These are phyloP conservation scores for Austroboletus olivaceoglutinosus DNA, from an alignment of 1,284 basidiomycete species.

Conservation along the genomic window DNA sequence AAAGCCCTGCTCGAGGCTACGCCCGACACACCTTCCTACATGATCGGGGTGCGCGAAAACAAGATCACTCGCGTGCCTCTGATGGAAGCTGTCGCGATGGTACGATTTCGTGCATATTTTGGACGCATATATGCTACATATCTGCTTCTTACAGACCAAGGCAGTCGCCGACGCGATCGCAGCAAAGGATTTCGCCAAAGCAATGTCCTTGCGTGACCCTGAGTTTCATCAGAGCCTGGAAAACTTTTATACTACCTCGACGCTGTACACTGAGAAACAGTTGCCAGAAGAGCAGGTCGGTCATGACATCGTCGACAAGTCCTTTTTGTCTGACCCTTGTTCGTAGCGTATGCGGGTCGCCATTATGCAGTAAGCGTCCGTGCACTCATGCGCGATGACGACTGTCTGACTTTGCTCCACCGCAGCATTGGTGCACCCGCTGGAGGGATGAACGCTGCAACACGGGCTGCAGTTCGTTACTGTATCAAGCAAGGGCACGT, in stretches of 20 bases:
- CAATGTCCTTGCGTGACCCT: constrained; percentile 86
- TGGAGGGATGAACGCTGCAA: constrained; percentile 98
- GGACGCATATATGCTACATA: constrained; percentile 5
- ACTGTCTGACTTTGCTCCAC: constrained; percentile 1
- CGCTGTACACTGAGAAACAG: constrained; percentile 56
- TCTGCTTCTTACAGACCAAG: constrained; percentile 60
- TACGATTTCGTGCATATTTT: constrained; percentile 30
- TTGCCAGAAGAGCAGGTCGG: constrained; percentile 63
- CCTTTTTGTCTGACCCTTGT: constrained; percentile 8
- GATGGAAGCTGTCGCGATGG: constrained; percentile 89
- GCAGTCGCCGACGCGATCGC: constrained; percentile 83
- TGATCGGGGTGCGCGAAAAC: constrained; percentile 96
- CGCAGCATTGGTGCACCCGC: constrained; percentile 91
- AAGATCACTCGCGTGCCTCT: constrained; percentile 91
- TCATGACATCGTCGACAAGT: not conserved
- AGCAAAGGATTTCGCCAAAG: constrained; percentile 82
- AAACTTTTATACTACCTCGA: constrained; percentile 78
- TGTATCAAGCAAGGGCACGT: constrained; percentile 91
- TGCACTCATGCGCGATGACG: not conserved
- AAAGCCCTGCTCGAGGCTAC: constrained; percentile 87
- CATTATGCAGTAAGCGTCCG: constrained; percentile 80
- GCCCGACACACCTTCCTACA: constrained; percentile 91
- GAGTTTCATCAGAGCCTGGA: constrained; percentile 89
- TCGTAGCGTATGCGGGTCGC: constrained; percentile 80
- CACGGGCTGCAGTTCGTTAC: constrained; percentile 90